These are phyloP conservation scores for Gnomoniopsis sp. DNA, from an alignment of 2,329 filamentous ascomycete species.

Conservation along the genomic window DNA sequence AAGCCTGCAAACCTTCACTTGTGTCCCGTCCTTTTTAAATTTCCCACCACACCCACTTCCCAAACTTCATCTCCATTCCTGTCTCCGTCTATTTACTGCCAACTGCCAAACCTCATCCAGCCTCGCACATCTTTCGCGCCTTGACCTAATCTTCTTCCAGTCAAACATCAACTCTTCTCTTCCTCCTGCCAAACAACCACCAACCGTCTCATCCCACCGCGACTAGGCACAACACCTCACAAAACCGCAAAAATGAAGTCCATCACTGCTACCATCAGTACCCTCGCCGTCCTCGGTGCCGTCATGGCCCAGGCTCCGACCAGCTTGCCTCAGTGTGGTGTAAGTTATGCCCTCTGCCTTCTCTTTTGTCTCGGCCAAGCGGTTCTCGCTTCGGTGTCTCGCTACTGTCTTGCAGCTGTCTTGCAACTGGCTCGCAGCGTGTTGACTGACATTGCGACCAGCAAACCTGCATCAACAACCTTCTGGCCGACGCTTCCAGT, in stretches of 20 bases:
- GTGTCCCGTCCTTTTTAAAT: conserved; percentile 12
- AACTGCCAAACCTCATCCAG: neutral
- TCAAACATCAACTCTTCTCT: conserved; percentile 14
- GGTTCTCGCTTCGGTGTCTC: neutral
- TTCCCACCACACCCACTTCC: conserved; percentile 3
- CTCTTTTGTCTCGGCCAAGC: neutral
- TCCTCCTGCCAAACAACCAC: conserved; percentile 7
- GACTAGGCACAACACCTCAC: too few species aligned
- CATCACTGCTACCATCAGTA: conserved; percentile 35
- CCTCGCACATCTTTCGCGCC: conserved; percentile 2
- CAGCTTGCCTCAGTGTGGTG: conserved; percentile 48
- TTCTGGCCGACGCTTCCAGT: conserved; percentile 42
- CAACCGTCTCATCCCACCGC: conserved; percentile 3
- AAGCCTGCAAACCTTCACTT: neutral
- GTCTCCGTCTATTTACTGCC: conserved; percentile 7
- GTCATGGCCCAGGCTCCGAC: conserved; percentile 38
- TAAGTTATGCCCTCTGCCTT: conserved; percentile 35
- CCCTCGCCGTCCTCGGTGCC: conserved; percentile 37
- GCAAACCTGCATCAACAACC: conserved; percentile 48
- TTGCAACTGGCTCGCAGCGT: too few species aligned
- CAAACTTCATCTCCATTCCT: neutral
- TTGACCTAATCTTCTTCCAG: neutral
- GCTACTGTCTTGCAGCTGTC: conserved; percentile 13
- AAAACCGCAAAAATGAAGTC: conserved; percentile 48
- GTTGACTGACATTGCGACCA: conserved; percentile 24